Evolutionary conservation across 495 filamentous ascomycete species (phyloP).

Genomic region (Xylaria grammica): DNA sequence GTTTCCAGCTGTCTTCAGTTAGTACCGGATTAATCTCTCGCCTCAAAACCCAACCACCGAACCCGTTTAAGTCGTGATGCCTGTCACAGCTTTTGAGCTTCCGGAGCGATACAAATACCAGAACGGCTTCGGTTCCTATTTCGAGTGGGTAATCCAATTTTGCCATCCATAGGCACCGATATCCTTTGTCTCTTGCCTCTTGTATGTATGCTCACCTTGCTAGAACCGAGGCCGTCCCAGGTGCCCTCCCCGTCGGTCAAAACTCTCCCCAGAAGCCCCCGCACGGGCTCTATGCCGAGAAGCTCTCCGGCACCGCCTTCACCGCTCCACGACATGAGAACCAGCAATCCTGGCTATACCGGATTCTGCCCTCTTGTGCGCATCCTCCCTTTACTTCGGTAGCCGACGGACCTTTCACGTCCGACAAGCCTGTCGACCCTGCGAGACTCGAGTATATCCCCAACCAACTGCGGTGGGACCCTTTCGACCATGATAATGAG

Average conservation of each 20-base stretch:
- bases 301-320: conserved; percentile 92
- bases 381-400: conserved; percentile 74
- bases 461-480: conserved; percentile 91
- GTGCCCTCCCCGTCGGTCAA: conserved; percentile 62
- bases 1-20: background rate
- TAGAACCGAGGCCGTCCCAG: conserved; percentile 53
- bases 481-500: conserved; percentile 73
- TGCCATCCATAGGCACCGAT: no score
- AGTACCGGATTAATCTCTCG: background rate
- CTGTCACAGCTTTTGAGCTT: conserved; percentile 59
- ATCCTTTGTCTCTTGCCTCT: background rate
- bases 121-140: conserved; percentile 70
- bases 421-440: conserved; percentile 25
- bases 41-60: background rate
- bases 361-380: conserved; percentile 81
- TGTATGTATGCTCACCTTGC: background rate
- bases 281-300: conserved; percentile 87
- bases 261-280: conserved; percentile 91
- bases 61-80: conserved; percentile 52
- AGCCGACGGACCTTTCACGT: conserved; percentile 27
- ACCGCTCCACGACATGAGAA: conserved; percentile 90
- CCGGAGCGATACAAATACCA: conserved; percentile 67
- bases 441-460: conserved; percentile 71
- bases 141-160: conserved; percentile 52
- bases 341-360: conserved; percentile 93